Conservation (phyloP, 345 rosid species). For the Durio zibethinus region DNA sequence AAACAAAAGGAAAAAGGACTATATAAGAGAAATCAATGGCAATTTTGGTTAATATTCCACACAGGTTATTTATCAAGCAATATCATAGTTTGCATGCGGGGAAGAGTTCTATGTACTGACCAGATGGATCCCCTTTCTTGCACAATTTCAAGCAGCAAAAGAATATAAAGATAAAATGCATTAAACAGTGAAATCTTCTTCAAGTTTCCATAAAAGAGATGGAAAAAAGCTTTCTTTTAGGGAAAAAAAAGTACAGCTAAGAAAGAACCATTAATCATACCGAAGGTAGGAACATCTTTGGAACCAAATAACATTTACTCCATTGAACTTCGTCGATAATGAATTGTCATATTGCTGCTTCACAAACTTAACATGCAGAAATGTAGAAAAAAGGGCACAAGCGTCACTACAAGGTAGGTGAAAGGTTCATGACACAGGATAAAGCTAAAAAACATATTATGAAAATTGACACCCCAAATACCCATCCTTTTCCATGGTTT, state of each 20-base stretch:
- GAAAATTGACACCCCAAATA: background rate
- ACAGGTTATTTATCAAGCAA: background rate
- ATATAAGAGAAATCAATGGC: background rate
- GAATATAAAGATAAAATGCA: conserved; percentile 11
- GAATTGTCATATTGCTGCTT: conserved; percentile 72
- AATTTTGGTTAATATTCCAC: background rate
- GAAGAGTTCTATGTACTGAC: conserved; percentile 44
- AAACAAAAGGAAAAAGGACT: background rate
- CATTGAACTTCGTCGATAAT: conserved; percentile 78
- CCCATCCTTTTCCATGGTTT: background rate
- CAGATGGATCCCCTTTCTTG: conserved; percentile 91
- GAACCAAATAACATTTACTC: conserved; percentile 77
- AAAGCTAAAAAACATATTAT: background rate
- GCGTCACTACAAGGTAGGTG: background rate
- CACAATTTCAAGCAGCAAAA: conserved; percentile 68
- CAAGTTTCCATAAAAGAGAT: background rate
- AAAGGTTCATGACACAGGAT: background rate
- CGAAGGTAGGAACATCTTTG: conserved; percentile 91
- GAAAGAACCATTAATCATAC: conserved; percentile 34
- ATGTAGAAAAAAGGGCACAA: background rate
- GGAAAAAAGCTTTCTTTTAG: conserved; percentile 13
- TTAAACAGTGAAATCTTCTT: background rate
- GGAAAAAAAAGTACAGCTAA: background rate
- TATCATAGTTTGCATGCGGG: background rate
- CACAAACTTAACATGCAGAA: conserved; percentile 53